These are phyloP conservation scores for Colletotrichum cereale DNA, from an alignment of 2,329 filamentous ascomycete genomes.

Conservation along the genomic window DNA sequence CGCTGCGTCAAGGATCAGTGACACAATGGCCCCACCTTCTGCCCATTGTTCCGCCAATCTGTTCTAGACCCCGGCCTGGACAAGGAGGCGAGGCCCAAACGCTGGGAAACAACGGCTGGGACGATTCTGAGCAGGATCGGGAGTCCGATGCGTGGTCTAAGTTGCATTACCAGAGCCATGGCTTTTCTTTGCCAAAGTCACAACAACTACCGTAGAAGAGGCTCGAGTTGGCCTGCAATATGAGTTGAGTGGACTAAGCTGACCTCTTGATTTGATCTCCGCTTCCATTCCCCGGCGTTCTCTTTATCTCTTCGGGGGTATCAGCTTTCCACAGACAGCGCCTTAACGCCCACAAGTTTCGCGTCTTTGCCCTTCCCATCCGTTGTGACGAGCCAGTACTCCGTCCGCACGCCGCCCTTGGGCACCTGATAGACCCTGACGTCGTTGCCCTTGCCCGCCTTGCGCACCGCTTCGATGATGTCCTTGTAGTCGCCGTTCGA, in stretches of 20 bases:
- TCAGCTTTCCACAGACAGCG: constrained; percentile 79
- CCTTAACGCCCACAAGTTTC: constrained; percentile 82
- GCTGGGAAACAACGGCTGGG: background rate
- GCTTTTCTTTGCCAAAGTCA: background rate
- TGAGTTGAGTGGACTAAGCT: background rate
- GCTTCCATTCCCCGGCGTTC: background rate
- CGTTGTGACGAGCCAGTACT: constrained; percentile 84
- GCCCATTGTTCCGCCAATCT: constrained; percentile 9
- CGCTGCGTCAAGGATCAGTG: constrained; percentile 24
- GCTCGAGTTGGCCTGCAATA: background rate
- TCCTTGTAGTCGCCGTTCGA: constrained; percentile 75
- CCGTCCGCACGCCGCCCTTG: constrained; percentile 71
- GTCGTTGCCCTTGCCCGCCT: constrained; percentile 72
- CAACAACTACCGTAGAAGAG: background rate
- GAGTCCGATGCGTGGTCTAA: background rate
- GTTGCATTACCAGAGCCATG: background rate
- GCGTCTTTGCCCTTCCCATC: constrained; percentile 67
- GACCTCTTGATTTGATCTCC: too few relatives aligned
- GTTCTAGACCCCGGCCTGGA: constrained; percentile 13
- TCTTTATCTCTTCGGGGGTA: background rate
- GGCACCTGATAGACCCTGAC: constrained; percentile 81
- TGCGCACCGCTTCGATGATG: constrained; percentile 76
- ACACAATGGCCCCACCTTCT: constrained; percentile 7
- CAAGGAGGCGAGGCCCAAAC: background rate
- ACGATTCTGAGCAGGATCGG: background rate